Base-by-base conservation (phyloP, 176 grass and related monocot genomes). In the Cocos nucifera region DNA sequence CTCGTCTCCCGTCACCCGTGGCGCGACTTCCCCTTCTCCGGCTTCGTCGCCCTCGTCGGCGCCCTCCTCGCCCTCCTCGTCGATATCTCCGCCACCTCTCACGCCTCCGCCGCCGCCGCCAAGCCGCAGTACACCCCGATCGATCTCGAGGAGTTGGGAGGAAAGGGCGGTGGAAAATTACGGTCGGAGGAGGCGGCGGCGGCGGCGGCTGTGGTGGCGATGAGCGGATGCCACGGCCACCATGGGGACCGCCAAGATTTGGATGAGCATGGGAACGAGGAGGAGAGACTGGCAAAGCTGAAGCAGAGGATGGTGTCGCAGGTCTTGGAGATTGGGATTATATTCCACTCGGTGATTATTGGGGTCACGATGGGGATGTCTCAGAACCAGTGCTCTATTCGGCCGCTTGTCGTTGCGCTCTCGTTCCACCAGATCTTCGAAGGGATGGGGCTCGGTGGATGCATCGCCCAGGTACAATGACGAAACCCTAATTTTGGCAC, bases 231-330 rank as follows among this genome's bases (percentile, higher is more conserved):
- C 78, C 83, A 90, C 22, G 73, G 61, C 25, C 24, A 67, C 65
- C 69, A 62, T 51, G 69, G 73, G 4, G 66, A 24, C 25, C 72
- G 49, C 21, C 73, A 80, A 12, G 9, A 44, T 44, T 23, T 7
- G 19, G 73, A 16, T 49, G 35, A 22, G 2, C 69, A 77, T 9
- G 66, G 29, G 4, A 72, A 58, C 4, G 79, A 68, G 70, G 87
- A 85, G 67, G 83, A 88, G 65, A 82, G 82, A 53, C 76, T 83
- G 63, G 57, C 75, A 22, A 90, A 70, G 73, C 78, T 69, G 78
- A 98, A 98, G 82, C 93, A 92, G 69, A 88, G 86, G 88, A 85
- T 97, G 87, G 87, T 97, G 21, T 98, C 93, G 24, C 89, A 98
- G 68, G 88, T 89, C 53, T 71, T 89, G 19, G 94, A 98, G 71